Evolutionary conservation across 768 basidiomycete genomes (phyloP).

Genomic region (Suillus subluteus): DNA sequence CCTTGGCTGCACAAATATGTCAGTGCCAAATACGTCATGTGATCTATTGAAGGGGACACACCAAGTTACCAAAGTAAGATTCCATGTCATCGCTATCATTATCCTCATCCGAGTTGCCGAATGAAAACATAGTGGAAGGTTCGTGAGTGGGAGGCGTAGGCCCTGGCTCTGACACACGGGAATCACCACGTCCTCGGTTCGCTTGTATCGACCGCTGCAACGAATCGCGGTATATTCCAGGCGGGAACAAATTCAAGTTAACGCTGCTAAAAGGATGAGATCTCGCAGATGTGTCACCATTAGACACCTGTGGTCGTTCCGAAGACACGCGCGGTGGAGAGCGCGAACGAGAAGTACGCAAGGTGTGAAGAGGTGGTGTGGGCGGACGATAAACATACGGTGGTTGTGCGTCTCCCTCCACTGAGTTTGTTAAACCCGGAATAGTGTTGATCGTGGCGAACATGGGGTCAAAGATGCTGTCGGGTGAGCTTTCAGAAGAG

Average conservation of each 20-base stretch:
- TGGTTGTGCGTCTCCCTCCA: not conserved
- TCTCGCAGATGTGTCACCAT: constrained; percentile 11
- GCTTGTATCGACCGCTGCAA: constrained; percentile 21
- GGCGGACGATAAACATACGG: constrained; percentile 2
- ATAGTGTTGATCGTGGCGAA: not conserved
- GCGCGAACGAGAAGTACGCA: not conserved
- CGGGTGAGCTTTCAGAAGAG: not conserved
- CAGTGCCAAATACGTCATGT: not conserved
- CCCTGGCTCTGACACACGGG: not conserved
- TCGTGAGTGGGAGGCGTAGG: not conserved
- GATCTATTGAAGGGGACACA: not conserved
- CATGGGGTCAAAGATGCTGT: constrained; percentile 1
- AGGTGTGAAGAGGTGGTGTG: constrained; percentile 4
- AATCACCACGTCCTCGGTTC: constrained; percentile 21
- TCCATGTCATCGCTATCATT: constrained; percentile 9
- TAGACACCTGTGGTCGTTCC: constrained; percentile 2
- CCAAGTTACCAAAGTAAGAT: constrained; percentile 1
- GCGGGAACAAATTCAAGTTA: constrained; percentile 35
- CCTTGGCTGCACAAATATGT: constrained; percentile 6
- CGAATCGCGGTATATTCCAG: constrained; percentile 37
- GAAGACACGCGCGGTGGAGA: not conserved
- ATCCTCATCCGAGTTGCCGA: constrained; percentile 10
- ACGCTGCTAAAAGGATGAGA: constrained; percentile 34
- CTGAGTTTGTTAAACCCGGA: not conserved
- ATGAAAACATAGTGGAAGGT: not conserved